Evolutionary conservation across 768 basidiomycete species (phyloP), one percentile per base, ranked within the genome.

Genomic region (Boletellus sp.): DNA sequence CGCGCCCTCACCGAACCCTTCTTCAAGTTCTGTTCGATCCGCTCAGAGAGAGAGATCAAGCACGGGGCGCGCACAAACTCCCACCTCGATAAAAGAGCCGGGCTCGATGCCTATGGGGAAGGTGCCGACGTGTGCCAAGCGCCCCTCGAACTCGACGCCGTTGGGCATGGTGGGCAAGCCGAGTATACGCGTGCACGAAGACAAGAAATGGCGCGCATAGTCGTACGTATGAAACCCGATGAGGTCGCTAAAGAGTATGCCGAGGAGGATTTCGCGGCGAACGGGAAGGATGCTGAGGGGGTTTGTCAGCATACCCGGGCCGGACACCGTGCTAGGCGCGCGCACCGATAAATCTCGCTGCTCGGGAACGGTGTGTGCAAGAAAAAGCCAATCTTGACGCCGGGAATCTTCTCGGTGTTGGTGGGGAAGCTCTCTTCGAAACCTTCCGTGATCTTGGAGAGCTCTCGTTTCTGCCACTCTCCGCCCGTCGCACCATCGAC

Each of bases 181-280:
- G 34, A 99, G 83, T 57, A 99, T 95, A 39, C 96, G 88, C 2
- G 96, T 97, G 70, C 94, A 97, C 37, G 93, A 95, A 8, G 95
- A 98, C 42, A 99, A 78, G 83, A 99, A 99, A 70, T 99, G 96
- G 36, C 96, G 94, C 2, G 96, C 96, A 64, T 99, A 99, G 70
- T 99, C 96, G 71, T 95, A 99, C 9, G 96, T 99, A 75, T 99
- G 96, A 82, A 98, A 99, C 13, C 96, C 96, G 62, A 99, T 93
- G 54, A 99, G 79, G 65, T 99, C 95, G 62, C 91, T 97, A 68
- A 94, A 92, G 13, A 98, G 78, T 38, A 97, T 80, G 26, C 96
- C 96, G 32, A 97, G 84, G n/a, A 99, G 75, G 54, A 99, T 98
- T 71, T 99, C 96, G 49, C 94, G 83, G 43, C 96, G 87, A 32